These are phyloP conservation scores for Colletotrichum somersetense DNA, from an alignment of 2,329 filamentous ascomycete species.

Conservation along the genomic window DNA sequence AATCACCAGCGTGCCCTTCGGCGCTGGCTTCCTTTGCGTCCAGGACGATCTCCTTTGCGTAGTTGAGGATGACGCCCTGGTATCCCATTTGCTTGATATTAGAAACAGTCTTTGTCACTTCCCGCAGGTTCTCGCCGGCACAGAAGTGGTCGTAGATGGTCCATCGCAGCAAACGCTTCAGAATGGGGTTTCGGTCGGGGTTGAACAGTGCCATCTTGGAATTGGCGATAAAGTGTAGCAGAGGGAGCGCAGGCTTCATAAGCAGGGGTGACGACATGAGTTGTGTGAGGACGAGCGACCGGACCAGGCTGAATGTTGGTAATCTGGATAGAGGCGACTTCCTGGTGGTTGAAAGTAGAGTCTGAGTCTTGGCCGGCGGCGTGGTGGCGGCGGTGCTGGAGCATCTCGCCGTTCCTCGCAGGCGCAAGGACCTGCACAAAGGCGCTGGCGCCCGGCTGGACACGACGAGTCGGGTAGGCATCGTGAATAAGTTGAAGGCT, in stretches of 20 bases:
- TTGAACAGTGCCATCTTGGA: constrained; percentile 59
- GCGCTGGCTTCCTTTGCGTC: constrained; percentile 59
- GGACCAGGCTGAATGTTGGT: constrained; percentile 15
- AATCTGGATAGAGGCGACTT: constrained; percentile 30
- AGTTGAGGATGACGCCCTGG: constrained; percentile 85
- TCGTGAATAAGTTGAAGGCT: constrained; percentile 12
- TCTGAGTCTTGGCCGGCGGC: constrained; percentile 21
- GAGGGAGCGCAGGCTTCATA: constrained; percentile 29
- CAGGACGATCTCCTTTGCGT: constrained; percentile 85
- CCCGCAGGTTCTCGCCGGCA: constrained; percentile 78
- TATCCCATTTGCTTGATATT: constrained; percentile 81
- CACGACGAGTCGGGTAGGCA: constrained; percentile 21
- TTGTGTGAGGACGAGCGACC: constrained; percentile 32
- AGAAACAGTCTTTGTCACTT: constrained; percentile 75
- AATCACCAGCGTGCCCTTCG: constrained; percentile 60
- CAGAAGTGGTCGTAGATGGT: constrained; percentile 96
- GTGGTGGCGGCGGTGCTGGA: constrained; percentile 34
- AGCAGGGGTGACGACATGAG: constrained; percentile 31
- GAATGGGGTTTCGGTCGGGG: constrained; percentile 80
- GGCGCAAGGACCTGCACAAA: constrained; percentile 22
- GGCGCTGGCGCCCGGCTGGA: constrained; percentile 22
- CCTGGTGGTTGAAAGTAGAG: background rate
- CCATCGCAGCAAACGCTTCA: constrained; percentile 78
- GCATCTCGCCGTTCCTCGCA: constrained; percentile 21
- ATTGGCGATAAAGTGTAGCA: constrained; percentile 33